Percentiles rank a stretch among this genome's conserved stretches.
Conservation (phyloP, 2,329 filamentous ascomycete genomes). For the Alternaria conjuncta region DNA sequence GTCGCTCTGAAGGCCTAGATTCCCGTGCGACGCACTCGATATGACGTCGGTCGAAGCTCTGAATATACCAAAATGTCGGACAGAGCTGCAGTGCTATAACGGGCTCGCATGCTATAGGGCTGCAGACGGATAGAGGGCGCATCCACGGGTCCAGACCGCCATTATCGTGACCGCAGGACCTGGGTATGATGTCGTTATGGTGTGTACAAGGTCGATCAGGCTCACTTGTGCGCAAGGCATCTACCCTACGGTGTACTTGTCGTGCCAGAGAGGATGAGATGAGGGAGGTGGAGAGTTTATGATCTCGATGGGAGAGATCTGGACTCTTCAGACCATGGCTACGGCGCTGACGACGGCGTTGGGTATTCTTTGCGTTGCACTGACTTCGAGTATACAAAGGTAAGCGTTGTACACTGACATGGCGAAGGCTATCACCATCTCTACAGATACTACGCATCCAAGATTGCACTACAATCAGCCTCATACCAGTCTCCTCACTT, state of each 20-base stretch:
- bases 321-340: not conserved
- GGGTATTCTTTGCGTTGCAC: not conserved
- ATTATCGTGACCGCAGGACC: not conserved
- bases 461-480: not conserved
- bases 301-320: constrained; percentile 22
- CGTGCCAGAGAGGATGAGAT: not conserved
- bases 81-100: not conserved
- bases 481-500: not conserved
- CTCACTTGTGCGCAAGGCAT: constrained; percentile 8
- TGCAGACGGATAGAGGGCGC: not conserved
- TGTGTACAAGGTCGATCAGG: not conserved
- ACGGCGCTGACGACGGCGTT: not conserved
- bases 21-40: not conserved
- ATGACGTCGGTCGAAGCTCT: not conserved
- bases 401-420: not conserved
- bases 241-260: constrained; percentile 8
- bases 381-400: not conserved
- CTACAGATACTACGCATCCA: not conserved
- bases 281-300: constrained; percentile 11
- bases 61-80: not conserved
- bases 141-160: constrained; percentile 8
- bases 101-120: not conserved
- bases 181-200: constrained; percentile 1
- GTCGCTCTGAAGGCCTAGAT: not conserved
- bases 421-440: not conserved